These are phyloP conservation scores for Apophysomyces variabilis DNA, from an alignment of 371 early-diverging fungal species.

Conservation along the genomic window DNA sequence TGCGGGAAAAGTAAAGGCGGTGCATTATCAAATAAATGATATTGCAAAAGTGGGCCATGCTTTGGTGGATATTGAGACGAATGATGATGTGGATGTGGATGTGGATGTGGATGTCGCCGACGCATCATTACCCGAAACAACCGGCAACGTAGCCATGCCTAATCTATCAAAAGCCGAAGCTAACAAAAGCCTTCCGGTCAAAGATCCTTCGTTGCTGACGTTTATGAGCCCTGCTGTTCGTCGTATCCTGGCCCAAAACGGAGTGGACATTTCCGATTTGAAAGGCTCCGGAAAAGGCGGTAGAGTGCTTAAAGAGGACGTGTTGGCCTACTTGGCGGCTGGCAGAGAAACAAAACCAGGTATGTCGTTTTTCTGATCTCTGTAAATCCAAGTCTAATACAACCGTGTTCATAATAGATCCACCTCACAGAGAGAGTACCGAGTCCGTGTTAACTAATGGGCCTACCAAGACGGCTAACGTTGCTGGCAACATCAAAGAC, in stretches of 20 bases:
- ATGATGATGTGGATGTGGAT: slow-evolving; percentile 36
- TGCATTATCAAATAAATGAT: slow-evolving; percentile 86
- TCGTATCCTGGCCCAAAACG: slow-evolving; percentile 81
- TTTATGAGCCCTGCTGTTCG: slow-evolving; percentile 94
- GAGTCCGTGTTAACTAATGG: slow-evolving; percentile 36
- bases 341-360: slow-evolving; percentile 13
- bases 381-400: slow-evolving; percentile 11
- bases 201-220: slow-evolving; percentile 19
- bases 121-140: too few species aligned
- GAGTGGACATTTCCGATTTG: slow-evolving; percentile 75
- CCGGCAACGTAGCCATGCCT: too few species aligned
- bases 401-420: neutral
- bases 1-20: slow-evolving; percentile 81
- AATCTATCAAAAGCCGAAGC: neutral
- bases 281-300: slow-evolving; percentile 87
- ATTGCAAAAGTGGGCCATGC: slow-evolving; percentile 95
- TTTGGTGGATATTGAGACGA: slow-evolving; percentile 90
- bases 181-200: neutral
- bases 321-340: slow-evolving; percentile 59
- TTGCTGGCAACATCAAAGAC: slow-evolving; percentile 39
- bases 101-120: neutral
- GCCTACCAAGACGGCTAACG: neutral
- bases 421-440: slow-evolving; percentile 1
- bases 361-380: neutral
- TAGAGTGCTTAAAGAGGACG: slow-evolving; percentile 91